Conservation (phyloP, 306 rosid species). For the Vigna nakashimae region DNA sequence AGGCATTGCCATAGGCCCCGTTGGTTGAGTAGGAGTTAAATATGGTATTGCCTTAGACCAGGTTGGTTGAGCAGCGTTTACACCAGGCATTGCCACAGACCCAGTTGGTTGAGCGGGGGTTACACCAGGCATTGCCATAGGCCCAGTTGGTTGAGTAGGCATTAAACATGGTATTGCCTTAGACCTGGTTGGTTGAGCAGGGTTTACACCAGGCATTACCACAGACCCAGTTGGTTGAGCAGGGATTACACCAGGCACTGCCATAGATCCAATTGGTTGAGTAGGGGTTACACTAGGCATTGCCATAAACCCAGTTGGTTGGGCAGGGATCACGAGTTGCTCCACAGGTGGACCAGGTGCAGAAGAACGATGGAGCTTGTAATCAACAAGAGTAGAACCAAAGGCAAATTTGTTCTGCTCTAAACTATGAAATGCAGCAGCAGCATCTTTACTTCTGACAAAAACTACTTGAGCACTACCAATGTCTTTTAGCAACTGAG, state of each 20-base stretch:
- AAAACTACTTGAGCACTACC: conserved; percentile 70
- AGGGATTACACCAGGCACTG: conserved; percentile 49
- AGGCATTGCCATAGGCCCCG: not conserved
- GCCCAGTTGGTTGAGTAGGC: conserved; percentile 33
- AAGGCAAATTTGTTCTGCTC: conserved; percentile 60
- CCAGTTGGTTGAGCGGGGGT: conserved; percentile 28
- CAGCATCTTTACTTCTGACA: conserved; percentile 63
- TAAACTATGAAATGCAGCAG: conserved; percentile 62
- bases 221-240: conserved; percentile 5
- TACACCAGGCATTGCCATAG: not conserved
- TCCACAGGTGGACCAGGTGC: conserved; percentile 35
- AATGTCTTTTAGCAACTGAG: conserved; percentile 54
- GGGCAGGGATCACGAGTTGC: conserved; percentile 40
- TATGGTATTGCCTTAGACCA: not conserved
- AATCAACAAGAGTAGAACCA: conserved; percentile 55
- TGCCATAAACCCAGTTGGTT: conserved; percentile 36
- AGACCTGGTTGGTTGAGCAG: not conserved
- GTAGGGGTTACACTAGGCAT: conserved; percentile 30
- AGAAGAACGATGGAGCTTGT: conserved; percentile 60
- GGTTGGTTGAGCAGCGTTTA: conserved; percentile 20
- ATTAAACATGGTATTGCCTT: conserved; percentile 21
- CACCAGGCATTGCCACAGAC: conserved; percentile 16
- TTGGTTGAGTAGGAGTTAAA: conserved; percentile 37
- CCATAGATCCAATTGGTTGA: conserved; percentile 9
- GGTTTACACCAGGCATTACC: not conserved